Conservation (phyloP, 2,329 filamentous ascomycete species). For the Fusarium pilosicola region DNA sequence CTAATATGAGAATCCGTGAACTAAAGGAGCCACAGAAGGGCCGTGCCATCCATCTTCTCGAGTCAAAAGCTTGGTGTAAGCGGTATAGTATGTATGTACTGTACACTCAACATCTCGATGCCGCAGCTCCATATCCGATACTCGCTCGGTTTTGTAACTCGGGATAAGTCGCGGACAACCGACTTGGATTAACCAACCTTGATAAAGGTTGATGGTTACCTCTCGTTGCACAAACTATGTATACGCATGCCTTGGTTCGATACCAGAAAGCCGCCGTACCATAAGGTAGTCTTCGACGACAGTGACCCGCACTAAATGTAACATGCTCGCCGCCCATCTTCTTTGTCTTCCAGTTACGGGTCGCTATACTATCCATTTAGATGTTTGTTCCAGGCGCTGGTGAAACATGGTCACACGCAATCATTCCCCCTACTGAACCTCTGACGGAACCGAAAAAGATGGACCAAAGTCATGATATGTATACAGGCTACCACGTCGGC, state of each 20-base stretch:
- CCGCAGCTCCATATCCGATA: not conserved
- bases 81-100: not conserved
- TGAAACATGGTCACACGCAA: constrained; percentile 41
- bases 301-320: constrained; percentile 13
- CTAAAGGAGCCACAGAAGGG: constrained; percentile 22
- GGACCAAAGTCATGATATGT: constrained; percentile 30
- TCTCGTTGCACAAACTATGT: not conserved
- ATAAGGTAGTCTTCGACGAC: constrained; percentile 1
- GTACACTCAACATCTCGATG: not conserved
- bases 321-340: not conserved
- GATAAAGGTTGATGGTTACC: not conserved
- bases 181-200: not conserved
- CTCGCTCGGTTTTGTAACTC: constrained; percentile 1
- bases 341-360: constrained; percentile 16
- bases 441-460: constrained; percentile 2
- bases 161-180: not conserved
- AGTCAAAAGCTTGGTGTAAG: constrained; percentile 16
- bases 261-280: not conserved
- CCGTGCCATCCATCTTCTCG: constrained; percentile 23
- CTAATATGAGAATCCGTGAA: constrained; percentile 19
- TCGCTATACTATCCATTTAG: constrained; percentile 10
- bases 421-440: constrained; percentile 12
- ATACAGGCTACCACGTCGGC: constrained; percentile 35
- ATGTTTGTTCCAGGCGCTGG: constrained; percentile 25
- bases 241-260: not conserved